Conservation (phyloP, 2,329 filamentous ascomycete species). For the Alternaria burnsii region DNA sequence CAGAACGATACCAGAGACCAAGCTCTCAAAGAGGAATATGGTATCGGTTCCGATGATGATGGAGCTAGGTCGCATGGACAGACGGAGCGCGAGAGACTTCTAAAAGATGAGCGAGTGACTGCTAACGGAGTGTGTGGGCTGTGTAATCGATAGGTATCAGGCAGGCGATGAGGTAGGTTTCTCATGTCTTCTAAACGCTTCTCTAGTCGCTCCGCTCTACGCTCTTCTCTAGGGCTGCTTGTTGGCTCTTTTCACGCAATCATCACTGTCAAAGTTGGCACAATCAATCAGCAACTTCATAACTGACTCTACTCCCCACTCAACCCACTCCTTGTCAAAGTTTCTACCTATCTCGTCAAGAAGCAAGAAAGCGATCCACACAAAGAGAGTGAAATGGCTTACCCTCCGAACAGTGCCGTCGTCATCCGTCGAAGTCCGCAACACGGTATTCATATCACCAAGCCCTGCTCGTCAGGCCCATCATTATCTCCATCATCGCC, state of each 20-base stretch:
- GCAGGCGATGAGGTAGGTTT: not conserved
- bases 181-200: not conserved
- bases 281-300: not conserved
- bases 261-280: not conserved
- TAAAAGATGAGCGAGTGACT: not conserved
- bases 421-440: conserved; percentile 7
- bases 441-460: conserved; percentile 2
- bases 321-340: not conserved
- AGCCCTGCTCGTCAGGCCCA: too few species aligned
- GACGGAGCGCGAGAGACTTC: not conserved
- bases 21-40: not conserved
- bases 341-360: not conserved
- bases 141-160: not conserved
- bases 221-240: not conserved
- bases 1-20: not conserved
- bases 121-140: not conserved
- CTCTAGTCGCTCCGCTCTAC: not conserved
- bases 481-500: too few species aligned
- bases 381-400: not conserved
- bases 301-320: not conserved
- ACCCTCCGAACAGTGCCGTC: conserved; percentile 5
- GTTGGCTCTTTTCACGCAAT: not conserved
- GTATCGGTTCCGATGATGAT: not conserved
- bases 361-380: too few species aligned
- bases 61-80: not conserved